Evolutionary conservation across 768 basidiomycete genomes (phyloP).

Genomic region (Lactarius trivialis): DNA sequence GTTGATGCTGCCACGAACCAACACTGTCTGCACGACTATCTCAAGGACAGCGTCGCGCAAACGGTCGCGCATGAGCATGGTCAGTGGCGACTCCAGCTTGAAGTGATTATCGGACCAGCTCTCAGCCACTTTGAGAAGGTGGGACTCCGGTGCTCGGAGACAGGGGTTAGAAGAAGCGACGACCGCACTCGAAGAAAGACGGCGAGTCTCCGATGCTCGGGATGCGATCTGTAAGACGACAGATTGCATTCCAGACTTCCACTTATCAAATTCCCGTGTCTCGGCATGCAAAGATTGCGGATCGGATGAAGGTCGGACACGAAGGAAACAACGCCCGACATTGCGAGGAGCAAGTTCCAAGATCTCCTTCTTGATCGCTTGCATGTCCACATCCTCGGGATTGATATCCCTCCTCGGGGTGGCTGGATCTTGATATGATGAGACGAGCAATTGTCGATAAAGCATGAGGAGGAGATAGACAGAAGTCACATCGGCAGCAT

Average conservation of each 20-base stretch:
- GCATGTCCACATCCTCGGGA: conserved; percentile 47
- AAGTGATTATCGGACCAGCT: conserved; percentile 70
- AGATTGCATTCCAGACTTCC: conserved; percentile 30
- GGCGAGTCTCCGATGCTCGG: conserved; percentile 48
- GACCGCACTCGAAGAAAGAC: neutral
- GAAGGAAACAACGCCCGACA: conserved; percentile 53
- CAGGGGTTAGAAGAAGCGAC: conserved; percentile 1
- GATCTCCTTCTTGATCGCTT: conserved; percentile 66
- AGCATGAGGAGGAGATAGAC: conserved; percentile 78
- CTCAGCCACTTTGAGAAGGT: conserved; percentile 57
- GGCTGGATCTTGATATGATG: conserved; percentile 32
- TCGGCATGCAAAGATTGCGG: conserved; percentile 21
- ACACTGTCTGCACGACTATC: conserved; percentile 43
- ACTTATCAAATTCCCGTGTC: conserved; percentile 42
- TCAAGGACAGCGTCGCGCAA: conserved; percentile 59
- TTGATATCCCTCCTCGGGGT: conserved; percentile 31
- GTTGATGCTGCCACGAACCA: conserved; percentile 40
- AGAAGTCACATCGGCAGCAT: conserved; percentile 67
- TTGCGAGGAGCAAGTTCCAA: conserved; percentile 58
- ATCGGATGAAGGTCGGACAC: conserved; percentile 10
- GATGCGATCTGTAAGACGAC: conserved; percentile 70
- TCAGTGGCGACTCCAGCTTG: conserved; percentile 50
- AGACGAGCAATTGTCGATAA: conserved; percentile 65
- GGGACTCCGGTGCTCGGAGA: conserved; percentile 24
- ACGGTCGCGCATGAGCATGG: conserved; percentile 52